Base-by-base conservation (phyloP, 2,329 filamentous ascomycete genomes). In the Beauveria varroae region DNA sequence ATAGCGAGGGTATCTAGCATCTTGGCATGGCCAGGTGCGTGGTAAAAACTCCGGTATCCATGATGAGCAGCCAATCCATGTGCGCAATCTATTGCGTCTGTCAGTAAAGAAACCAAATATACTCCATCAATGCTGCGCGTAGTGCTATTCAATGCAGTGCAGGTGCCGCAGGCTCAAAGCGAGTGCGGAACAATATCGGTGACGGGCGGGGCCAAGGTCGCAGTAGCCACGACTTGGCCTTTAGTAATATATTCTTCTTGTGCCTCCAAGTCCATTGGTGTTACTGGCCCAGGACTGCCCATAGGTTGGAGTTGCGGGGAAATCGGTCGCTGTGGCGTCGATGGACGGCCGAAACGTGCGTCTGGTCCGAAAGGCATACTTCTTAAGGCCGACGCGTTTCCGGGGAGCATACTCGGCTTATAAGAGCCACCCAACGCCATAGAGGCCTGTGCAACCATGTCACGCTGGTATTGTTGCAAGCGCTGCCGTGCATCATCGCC, bases 261-360 rank as follows among this genome's bases (percentile, higher is more conserved):
- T 16, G 61, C 37, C 22, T 76, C 78, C 44, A 87, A 70, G 20
- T 84, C 81, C 77, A 86, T 84, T 1, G 84, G 84, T 1, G 84
- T 86, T 16, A 86, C 83, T 0, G 83, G 83, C 0, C 83, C 83
- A 0, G 83, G 83, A 62, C 83, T 85, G 3, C 82, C 81, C 12
- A 84, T 67, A 0, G 84, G 84, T 47, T 71, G 69, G 6, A 86
- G 72, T 30, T 78, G 72, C 1, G 81, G 81, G 2, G 80, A 81
- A 16, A 68, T 61, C 1, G 84, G 84, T 60, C 79, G 82, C 52
- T 76, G 75, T 3, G 74, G 67, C 41, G 57, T 54, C 16, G 73
- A 72, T 8, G 74, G 63, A n/a, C 69, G 70, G 53, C 68, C 69
- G 47, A 79, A 74, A 22, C 75, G 74, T 3, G 76, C 67, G 40